These are phyloP conservation scores for Euphrasia confusa DNA, from an alignment of 257 asterid species.

Conservation along the genomic window DNA sequence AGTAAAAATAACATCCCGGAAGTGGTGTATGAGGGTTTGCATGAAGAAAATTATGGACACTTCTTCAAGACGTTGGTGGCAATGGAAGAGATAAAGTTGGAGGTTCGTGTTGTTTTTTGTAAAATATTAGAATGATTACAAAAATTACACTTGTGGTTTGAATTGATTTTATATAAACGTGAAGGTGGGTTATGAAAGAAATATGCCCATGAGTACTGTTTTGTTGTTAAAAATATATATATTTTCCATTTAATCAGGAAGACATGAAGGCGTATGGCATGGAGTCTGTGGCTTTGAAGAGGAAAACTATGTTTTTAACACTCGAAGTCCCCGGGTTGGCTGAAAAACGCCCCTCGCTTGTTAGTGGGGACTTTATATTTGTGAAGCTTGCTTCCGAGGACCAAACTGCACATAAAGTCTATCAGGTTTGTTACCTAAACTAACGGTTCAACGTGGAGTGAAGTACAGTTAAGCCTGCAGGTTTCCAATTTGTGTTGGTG, in stretches of 20 bases:
- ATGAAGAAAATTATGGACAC: slow-evolving; percentile 36
- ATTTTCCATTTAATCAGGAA: slow-evolving; percentile 38
- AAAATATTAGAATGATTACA: neutral
- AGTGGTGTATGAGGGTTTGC: slow-evolving; percentile 48
- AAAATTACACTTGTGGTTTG: neutral
- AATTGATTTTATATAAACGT: neutral
- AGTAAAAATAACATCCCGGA: slow-evolving; percentile 52
- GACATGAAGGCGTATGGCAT: slow-evolving; percentile 79
- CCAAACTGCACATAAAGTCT: slow-evolving; percentile 27
- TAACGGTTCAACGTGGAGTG: slow-evolving; percentile 4
- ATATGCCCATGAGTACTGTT: neutral
- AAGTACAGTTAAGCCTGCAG: no score
- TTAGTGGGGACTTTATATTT: slow-evolving; percentile 58
- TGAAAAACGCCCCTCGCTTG: slow-evolving; percentile 95
- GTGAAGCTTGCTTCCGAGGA: slow-evolving; percentile 46
- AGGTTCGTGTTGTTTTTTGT: slow-evolving; percentile 43
- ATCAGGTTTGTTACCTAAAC: slow-evolving; percentile 49
- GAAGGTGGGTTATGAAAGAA: neutral
- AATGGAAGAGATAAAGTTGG: slow-evolving; percentile 92
- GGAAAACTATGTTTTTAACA: slow-evolving; percentile 42
- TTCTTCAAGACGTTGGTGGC: slow-evolving; percentile 61
- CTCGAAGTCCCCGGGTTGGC: slow-evolving; percentile 98
- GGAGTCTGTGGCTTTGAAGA: slow-evolving; percentile 59
- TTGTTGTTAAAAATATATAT: neutral
- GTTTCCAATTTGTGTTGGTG: no score